Evolutionary conservation across 2,329 filamentous ascomycete genomes (phyloP).

Genomic region (Trichoderma sp.): DNA sequence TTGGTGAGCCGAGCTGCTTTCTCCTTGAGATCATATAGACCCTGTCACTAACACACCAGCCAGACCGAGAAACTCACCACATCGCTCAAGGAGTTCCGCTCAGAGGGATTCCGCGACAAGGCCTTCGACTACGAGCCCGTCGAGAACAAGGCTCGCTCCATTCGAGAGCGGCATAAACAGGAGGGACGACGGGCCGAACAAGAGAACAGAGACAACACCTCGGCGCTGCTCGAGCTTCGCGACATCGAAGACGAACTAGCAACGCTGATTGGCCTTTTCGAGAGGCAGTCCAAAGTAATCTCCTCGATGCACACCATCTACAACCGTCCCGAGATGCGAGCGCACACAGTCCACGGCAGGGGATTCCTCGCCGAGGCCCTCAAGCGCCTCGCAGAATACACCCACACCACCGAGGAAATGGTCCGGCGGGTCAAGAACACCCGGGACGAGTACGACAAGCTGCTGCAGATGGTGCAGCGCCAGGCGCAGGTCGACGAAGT

Average conservation of each 20-base stretch:
- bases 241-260: conserved; percentile 63
- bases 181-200: conserved; percentile 47
- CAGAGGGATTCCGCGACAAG: conserved; percentile 51
- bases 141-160: conserved; percentile 40
- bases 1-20: conserved; percentile 40
- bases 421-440: conserved; percentile 54
- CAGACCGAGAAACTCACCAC: conserved; percentile 61
- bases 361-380: conserved; percentile 53
- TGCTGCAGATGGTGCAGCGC: conserved; percentile 64
- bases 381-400: conserved; percentile 52
- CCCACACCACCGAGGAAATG: conserved; percentile 54
- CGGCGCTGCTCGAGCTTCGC: conserved; percentile 58
- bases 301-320: conserved; percentile 46
- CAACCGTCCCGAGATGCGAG: conserved; percentile 39
- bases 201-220: conserved; percentile 61
- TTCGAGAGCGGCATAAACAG: conserved; percentile 38
- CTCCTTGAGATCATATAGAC: background rate
- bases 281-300: conserved; percentile 53
- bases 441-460: conserved; percentile 60
- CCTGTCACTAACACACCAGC: background rate
- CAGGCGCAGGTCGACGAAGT: conserved; percentile 66
- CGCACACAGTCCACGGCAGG: conserved; percentile 45
- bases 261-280: conserved; percentile 55
- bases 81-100: conserved; percentile 60
- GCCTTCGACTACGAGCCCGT: conserved; percentile 39